Evolutionary conservation across 2,329 filamentous ascomycete species (phyloP).

Genomic region (Pseudogymnoascus sp.): DNA sequence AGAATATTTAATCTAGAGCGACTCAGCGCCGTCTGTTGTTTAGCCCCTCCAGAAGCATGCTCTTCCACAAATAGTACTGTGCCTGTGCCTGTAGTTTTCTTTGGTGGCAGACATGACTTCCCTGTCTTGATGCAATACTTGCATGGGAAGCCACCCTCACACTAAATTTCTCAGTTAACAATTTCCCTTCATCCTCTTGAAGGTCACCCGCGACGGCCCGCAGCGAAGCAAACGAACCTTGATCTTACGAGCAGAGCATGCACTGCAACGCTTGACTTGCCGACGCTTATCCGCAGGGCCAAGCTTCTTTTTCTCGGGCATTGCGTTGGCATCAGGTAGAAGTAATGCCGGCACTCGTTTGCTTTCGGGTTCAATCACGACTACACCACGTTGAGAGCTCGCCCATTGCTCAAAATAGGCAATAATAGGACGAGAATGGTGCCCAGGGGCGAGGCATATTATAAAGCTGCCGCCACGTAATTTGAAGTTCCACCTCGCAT

Average conservation of each 20-base stretch:
- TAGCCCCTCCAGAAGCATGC: not conserved
- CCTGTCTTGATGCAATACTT: conserved; percentile 18
- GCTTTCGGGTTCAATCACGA: not conserved
- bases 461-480: conserved; percentile 1
- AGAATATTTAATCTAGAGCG: not conserved
- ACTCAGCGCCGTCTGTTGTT: not conserved
- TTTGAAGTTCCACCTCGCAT: not conserved
- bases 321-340: not conserved
- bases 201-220: not conserved
- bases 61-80: not conserved
- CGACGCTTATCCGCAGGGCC: conserved; percentile 17
- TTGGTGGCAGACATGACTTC: conserved; percentile 15
- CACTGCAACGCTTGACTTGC: conserved; percentile 16
- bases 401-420: not conserved
- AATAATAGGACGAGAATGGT: not conserved
- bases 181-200: not conserved
- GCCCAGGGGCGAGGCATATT: not conserved
- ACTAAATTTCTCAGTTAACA: conserved; percentile 16
- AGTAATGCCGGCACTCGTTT: not conserved
- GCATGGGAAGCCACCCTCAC: conserved; percentile 18
- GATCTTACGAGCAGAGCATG: conserved; percentile 18
- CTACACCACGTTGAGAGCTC: not conserved
- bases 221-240: conserved; percentile 14
- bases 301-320: not conserved
- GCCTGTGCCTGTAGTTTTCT: not conserved